A percentile compares a stretch with the other conserved stretches of the same genome.
phyloP scores from a whole-genome alignment of 163 green algal genomes.

The Chlorella variabilis region DNA sequence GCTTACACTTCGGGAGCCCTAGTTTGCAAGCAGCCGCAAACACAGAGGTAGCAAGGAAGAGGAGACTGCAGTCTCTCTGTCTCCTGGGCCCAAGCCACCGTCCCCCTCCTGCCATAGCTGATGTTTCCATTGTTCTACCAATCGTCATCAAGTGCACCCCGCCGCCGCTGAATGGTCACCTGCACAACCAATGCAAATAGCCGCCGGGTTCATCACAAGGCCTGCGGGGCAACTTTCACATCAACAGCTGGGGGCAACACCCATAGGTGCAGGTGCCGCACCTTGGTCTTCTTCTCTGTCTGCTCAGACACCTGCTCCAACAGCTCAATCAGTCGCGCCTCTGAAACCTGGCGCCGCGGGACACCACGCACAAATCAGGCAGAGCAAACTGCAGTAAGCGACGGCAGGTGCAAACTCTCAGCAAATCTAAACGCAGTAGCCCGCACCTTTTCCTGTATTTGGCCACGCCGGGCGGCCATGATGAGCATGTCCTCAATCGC shows the following conservation, averaged over 20 bases:
- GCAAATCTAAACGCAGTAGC: too few relatives aligned
- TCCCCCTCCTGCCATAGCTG: too few relatives aligned
- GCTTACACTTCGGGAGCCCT: too few relatives aligned
- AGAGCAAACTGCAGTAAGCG: too few relatives aligned
- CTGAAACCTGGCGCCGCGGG: constrained; percentile 68
- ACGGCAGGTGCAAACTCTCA: neutral
- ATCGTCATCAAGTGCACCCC: constrained; percentile 66
- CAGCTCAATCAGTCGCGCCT: constrained; percentile 82
- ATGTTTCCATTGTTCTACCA: too few relatives aligned
- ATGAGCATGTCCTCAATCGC: constrained; percentile 93
- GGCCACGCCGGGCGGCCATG: constrained; percentile 74
- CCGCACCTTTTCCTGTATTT: constrained; percentile 82
- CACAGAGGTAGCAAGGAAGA: too few relatives aligned
- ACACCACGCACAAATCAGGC: neutral
- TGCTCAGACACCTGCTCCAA: constrained; percentile 87
- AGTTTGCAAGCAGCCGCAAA: too few relatives aligned
- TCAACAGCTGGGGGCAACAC: neutral
- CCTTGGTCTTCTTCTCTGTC: constrained; percentile 60
- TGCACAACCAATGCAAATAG: neutral
- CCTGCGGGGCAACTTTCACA: too few relatives aligned
- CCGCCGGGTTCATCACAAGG: too few relatives aligned
- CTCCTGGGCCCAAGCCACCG: too few relatives aligned
- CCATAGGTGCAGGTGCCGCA: neutral
- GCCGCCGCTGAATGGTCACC: constrained; percentile 79
- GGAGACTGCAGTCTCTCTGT: too few relatives aligned